These are phyloP conservation scores for Venturia asperata DNA, from an alignment of 2,329 filamentous ascomycete species.

Conservation along the genomic window DNA sequence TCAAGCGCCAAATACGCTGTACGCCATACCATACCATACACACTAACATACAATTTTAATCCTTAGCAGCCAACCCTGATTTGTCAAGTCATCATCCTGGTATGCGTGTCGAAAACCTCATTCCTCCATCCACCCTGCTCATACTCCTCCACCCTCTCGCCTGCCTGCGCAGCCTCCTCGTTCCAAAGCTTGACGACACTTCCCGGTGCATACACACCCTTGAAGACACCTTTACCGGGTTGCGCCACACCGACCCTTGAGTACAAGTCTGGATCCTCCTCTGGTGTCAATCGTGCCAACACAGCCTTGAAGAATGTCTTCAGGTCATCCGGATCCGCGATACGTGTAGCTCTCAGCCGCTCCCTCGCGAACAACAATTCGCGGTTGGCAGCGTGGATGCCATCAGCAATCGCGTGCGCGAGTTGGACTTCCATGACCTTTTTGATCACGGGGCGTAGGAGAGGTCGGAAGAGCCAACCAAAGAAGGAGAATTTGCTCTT, in stretches of 20 bases:
- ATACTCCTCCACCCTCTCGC: slow-evolving; percentile 68
- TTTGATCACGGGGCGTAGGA: slow-evolving; percentile 73
- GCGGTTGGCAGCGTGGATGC: slow-evolving; percentile 67
- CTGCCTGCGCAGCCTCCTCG: slow-evolving; percentile 63
- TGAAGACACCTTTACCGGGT: slow-evolving; percentile 61
- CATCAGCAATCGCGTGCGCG: slow-evolving; percentile 60
- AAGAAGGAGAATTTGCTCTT: slow-evolving; percentile 70
- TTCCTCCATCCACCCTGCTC: slow-evolving; percentile 73
- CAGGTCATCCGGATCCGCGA: slow-evolving; percentile 71
- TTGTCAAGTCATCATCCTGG: slow-evolving; percentile 25
- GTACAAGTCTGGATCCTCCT: slow-evolving; percentile 69
- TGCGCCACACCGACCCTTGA: slow-evolving; percentile 62
- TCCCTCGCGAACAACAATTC: slow-evolving; percentile 84
- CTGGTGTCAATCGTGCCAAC: slow-evolving; percentile 64
- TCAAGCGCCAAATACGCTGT: neutral
- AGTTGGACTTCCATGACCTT: slow-evolving; percentile 74
- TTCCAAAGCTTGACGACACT: slow-evolving; percentile 88
- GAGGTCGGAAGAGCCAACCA: slow-evolving; percentile 75
- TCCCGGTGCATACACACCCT: slow-evolving; percentile 78
- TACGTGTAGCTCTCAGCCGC: slow-evolving; percentile 74
- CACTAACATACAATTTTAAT: neutral
- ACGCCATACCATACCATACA: neutral
- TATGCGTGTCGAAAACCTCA: slow-evolving; percentile 61
- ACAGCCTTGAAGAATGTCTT: slow-evolving; percentile 78
- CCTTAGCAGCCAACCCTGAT: neutral